Evolutionary conservation across 1,284 basidiomycete genomes (phyloP).

Genomic region (Coniophora puteana): DNA sequence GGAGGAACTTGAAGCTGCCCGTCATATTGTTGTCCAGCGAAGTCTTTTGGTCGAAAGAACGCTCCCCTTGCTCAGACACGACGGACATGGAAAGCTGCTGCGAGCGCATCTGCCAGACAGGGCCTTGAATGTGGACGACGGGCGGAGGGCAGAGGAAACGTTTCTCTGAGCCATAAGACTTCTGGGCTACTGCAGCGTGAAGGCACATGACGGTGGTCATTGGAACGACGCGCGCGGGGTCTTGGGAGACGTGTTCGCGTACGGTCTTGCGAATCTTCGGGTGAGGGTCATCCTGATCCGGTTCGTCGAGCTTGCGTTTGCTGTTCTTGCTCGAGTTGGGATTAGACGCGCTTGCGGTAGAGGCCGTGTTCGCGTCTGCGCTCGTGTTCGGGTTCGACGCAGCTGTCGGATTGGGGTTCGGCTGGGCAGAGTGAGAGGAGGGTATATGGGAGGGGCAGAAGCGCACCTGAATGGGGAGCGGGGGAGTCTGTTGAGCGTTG

Average conservation of each 20-base stretch:
- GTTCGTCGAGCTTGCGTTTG: constrained; percentile 74
- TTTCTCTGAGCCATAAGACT: constrained; percentile 90
- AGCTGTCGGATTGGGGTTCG: constrained; percentile 25
- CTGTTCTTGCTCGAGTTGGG: constrained; percentile 31
- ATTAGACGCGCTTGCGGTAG: constrained; percentile 22
- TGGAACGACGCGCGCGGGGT: constrained; percentile 66
- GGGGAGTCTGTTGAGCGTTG: constrained; percentile 37
- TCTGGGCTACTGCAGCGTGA: constrained; percentile 88
- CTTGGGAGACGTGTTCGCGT: constrained; percentile 71
- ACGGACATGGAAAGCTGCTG: constrained; percentile 84
- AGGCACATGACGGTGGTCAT: constrained; percentile 89
- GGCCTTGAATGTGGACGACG: constrained; percentile 83
- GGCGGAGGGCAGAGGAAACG: constrained; percentile 89
- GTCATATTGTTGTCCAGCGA: constrained; percentile 77
- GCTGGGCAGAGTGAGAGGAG: constrained; percentile 26
- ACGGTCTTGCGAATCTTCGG: constrained; percentile 78
- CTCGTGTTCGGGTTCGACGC: constrained; percentile 17
- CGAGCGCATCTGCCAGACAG: constrained; percentile 74
- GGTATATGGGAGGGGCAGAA: constrained; percentile 22
- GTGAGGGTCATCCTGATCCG: constrained; percentile 66
- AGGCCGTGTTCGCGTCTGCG: constrained; percentile 23
- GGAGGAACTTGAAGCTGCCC: constrained; percentile 86
- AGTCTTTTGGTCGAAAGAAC: constrained; percentile 78
- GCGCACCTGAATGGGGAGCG: too few species aligned
- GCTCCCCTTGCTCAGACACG: constrained; percentile 79